Percentiles rank a stretch among this genome's conserved stretches.
Evolutionary conservation across 2,329 filamentous ascomycete genomes (phyloP).

Genomic region (Cladosporium sphaerospermum): DNA sequence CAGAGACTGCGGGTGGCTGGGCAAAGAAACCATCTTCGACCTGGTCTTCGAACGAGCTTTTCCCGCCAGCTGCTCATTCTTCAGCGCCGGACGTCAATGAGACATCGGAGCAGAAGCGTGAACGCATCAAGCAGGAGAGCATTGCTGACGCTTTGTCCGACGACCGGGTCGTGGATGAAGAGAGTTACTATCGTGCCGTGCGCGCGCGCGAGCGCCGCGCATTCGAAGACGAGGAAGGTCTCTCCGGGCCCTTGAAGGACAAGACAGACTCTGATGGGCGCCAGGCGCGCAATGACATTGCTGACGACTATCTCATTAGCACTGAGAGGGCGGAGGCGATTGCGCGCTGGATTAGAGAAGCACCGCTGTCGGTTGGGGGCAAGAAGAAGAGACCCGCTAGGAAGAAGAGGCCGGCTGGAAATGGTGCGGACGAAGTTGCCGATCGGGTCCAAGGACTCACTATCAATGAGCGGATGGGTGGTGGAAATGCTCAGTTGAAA

Average conservation of each 20-base stretch:
- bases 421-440: slow-evolving; percentile 2
- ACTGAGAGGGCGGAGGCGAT: slow-evolving; percentile 63
- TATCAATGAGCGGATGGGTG: neutral
- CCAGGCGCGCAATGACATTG: slow-evolving; percentile 60
- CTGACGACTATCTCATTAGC: slow-evolving; percentile 60
- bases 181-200: slow-evolving; percentile 58
- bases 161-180: slow-evolving; percentile 62
- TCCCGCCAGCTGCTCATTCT: slow-evolving; percentile 12
- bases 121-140: slow-evolving; percentile 56
- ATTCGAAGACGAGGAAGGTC: slow-evolving; percentile 50
- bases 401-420: slow-evolving; percentile 23
- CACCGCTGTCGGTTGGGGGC: slow-evolving; percentile 35
- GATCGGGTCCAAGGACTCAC: neutral
- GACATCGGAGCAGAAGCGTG: slow-evolving; percentile 50
- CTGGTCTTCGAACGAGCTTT: neutral
- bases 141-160: slow-evolving; percentile 63
- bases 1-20: slow-evolving; percentile 31
- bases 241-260: slow-evolving; percentile 30
- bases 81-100: slow-evolving; percentile 24
- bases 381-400: slow-evolving; percentile 27
- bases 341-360: slow-evolving; percentile 59
- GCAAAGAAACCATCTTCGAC: slow-evolving; percentile 18
- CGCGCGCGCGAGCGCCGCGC: slow-evolving; percentile 52
- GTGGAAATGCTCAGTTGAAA: neutral
- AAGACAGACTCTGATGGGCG: slow-evolving; percentile 36